Evolutionary conservation across 2,329 filamentous ascomycete species (phyloP).

Genomic region (Trichoderma endophyticum): DNA sequence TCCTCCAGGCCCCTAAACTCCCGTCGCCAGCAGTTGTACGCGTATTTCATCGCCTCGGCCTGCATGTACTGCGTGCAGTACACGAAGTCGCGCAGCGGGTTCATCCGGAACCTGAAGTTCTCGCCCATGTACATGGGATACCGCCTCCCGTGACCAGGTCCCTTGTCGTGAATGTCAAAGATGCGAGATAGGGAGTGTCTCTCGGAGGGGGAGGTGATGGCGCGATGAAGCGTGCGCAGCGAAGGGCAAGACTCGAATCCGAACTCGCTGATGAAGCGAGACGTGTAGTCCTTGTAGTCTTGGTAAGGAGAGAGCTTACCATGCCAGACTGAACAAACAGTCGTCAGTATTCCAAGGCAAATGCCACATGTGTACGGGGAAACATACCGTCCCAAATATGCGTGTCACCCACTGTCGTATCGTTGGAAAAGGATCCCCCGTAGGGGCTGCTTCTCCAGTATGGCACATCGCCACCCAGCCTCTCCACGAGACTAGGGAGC

Average conservation of each 20-base stretch:
- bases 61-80: not conserved
- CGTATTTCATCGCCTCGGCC: not conserved
- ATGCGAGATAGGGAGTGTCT: not conserved
- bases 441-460: slow-evolving; percentile 35
- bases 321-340: not conserved
- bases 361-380: not conserved
- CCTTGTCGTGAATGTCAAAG: not conserved
- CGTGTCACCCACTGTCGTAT: not conserved
- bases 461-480: slow-evolving; percentile 59
- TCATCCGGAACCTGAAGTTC: not conserved
- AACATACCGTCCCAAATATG: not conserved
- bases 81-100: not conserved
- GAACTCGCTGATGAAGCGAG: not conserved
- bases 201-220: not conserved
- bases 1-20: not conserved
- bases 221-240: not conserved
- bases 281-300: not conserved
- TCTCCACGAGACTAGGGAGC: slow-evolving; percentile 60
- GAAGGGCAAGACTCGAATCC: not conserved
- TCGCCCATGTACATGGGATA: not conserved
- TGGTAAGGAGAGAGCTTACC: not conserved
- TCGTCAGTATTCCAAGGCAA: not conserved
- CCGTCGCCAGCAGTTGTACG: not conserved
- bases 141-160: not conserved
- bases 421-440: not conserved